Base-by-base conservation (phyloP, 129 eudicot species). In the Scalesia atractyloides region DNA sequence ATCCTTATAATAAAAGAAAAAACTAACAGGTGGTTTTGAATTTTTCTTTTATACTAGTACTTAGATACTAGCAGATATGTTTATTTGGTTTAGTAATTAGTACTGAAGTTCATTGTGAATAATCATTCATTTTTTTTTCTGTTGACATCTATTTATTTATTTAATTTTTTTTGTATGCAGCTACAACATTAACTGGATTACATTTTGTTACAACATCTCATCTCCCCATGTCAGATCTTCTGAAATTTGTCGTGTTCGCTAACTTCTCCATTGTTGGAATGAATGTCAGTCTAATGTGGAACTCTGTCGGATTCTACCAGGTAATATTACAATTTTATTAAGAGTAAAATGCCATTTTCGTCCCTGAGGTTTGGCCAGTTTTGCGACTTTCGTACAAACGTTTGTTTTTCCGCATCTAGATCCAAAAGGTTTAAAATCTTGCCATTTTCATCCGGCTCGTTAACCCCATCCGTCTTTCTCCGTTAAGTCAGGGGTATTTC, bases 241-340 rank as follows among this genome's bases (percentile, higher is more conserved):
- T 90, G 34, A 87, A 85, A 26, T 90, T 86, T 78, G 89, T 89
- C 66, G 1, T 89, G 39, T 86, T 82, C 70, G 96, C 96, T 41
- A 89, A 89, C 69, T 84, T 86, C 82, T 89, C 96, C n/a, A 86
- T 89, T 69, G 92, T 86, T n/a, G 96, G 96, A 76, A 89, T 89
- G 96, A 89, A 89, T 81, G 88, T 90, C 73, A 90, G 96, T 75
- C 78, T 90, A 63, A 90, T 90, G 96, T 87, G 85, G 96, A 90
- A 90, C 71, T 90, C 96, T 24, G 96, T 90, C 52, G 96, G 96
- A 78, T 90, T 90, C 76, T 90, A 90, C 79, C 96, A 90, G 93
- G 93, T 90, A 49, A 69, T 24, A 34, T 37, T 3, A 53, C 18
- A 30, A 30, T 30, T 36, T 16, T 26, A 17, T 58, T 30, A 30